A percentile compares a stretch with the other conserved stretches of the same genome.
phyloP scores from a whole-genome alignment of 257 asterid genomes.

The Solanum bulbocastanum region DNA sequence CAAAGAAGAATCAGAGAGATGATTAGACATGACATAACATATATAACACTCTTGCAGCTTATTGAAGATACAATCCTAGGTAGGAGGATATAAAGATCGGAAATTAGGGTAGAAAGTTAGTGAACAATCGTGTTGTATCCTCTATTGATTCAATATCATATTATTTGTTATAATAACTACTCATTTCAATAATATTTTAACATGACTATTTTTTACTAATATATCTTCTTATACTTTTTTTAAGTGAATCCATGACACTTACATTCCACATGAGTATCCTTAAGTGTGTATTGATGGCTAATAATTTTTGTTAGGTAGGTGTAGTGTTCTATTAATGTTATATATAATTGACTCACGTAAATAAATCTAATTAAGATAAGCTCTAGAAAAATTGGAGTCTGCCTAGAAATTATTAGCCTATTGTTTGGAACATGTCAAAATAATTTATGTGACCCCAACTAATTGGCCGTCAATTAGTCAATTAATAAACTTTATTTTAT shows the following conservation, averaged over 20 bases:
- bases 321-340: not conserved
- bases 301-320: not conserved
- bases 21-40: not conserved
- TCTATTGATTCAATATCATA: not conserved
- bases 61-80: not conserved
- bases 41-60: not conserved
- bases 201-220: not conserved
- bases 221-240: not conserved
- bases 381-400: not conserved
- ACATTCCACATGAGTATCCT: not conserved
- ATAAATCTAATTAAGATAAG: not conserved
- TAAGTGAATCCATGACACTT: not conserved
- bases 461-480: constrained; percentile 4
- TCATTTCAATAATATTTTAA: not conserved
- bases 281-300: not conserved
- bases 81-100: not conserved
- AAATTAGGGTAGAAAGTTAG: not conserved
- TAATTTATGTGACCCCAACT: not conserved
- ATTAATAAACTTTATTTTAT: not conserved
- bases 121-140: not conserved
- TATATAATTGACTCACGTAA: not conserved
- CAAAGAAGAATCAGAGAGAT: not conserved
- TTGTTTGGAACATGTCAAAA: not conserved
- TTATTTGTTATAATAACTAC: not conserved
- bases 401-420: not conserved